Conservation (phyloP, 2,329 filamentous ascomycete genomes). For the Fusarium sp. region DNA sequence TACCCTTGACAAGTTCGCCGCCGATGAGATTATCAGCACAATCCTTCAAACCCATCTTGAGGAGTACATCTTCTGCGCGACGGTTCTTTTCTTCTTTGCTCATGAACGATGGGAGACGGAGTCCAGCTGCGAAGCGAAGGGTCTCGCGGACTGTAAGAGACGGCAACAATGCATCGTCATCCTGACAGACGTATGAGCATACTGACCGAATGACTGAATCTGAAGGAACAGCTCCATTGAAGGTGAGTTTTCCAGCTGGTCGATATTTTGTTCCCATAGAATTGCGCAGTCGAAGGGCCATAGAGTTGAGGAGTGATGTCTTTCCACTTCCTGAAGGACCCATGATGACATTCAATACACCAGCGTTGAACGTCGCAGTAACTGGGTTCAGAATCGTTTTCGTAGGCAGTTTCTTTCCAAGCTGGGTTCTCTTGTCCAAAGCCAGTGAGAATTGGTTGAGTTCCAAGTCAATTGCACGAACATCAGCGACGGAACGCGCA, state of each 20-base stretch:
- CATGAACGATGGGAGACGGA: slow-evolving; percentile 79
- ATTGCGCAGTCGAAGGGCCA: slow-evolving; percentile 76
- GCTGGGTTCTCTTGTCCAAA: slow-evolving; percentile 71
- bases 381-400: slow-evolving; percentile 77
- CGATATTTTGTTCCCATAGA: slow-evolving; percentile 73
- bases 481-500: slow-evolving; percentile 63
- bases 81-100: slow-evolving; percentile 74
- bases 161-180: slow-evolving; percentile 80
- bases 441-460: slow-evolving; percentile 74
- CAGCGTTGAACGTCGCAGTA: slow-evolving; percentile 75
- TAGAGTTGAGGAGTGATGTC: slow-evolving; percentile 79
- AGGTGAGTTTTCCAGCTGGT: slow-evolving; percentile 72
- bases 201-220: slow-evolving; percentile 77
- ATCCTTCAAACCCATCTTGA: slow-evolving; percentile 83
- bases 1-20: slow-evolving; percentile 79
- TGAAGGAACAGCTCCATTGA: slow-evolving; percentile 77
- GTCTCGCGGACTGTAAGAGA: slow-evolving; percentile 83
- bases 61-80: slow-evolving; percentile 77
- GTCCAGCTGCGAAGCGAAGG: slow-evolving; percentile 76
- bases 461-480: slow-evolving; percentile 73
- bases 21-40: slow-evolving; percentile 82
- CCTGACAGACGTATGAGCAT: slow-evolving; percentile 82
- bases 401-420: slow-evolving; percentile 64
- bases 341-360: slow-evolving; percentile 82
- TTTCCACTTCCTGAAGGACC: slow-evolving; percentile 84